These are phyloP conservation scores for Papiliotrema laurentii DNA, from an alignment of 1,284 basidiomycete genomes.

Conservation along the genomic window DNA sequence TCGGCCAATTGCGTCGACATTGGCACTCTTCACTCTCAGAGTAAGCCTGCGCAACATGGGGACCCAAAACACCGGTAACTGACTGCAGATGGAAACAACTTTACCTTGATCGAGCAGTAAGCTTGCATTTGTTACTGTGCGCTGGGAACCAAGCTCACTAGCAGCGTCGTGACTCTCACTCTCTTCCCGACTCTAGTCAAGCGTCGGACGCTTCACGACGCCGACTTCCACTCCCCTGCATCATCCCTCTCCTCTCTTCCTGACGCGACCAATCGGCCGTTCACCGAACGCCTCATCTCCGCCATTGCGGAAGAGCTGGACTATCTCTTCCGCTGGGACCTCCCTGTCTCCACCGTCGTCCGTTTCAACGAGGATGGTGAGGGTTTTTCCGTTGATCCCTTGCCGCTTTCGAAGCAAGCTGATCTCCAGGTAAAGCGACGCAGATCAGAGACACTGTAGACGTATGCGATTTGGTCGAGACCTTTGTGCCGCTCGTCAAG, in stretches of 20 bases:
- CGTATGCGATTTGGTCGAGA: constrained; percentile 41
- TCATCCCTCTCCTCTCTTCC: neutral
- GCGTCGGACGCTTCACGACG: neutral
- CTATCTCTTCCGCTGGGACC: constrained; percentile 33
- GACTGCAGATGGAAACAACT: constrained; percentile 36
- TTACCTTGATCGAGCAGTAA: constrained; percentile 45
- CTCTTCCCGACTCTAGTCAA: constrained; percentile 29
- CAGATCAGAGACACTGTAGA: constrained; percentile 44
- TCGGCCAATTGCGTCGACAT: constrained; percentile 42
- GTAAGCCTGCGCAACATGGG: constrained; percentile 12
- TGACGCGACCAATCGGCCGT: constrained; percentile 8
- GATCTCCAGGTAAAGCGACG: constrained; percentile 33
- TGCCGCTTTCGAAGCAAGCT: neutral
- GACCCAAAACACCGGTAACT: constrained; percentile 1
- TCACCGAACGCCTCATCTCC: constrained; percentile 17
- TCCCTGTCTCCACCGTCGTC: constrained; percentile 41
- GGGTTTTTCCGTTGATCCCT: neutral
- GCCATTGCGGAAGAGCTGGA: constrained; percentile 30
- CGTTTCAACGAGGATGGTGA: constrained; percentile 46
- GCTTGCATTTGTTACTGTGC: too few relatives aligned
- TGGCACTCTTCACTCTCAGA: constrained; percentile 46
- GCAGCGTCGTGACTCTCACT: constrained; percentile 36
- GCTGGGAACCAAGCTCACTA: constrained; percentile 3
- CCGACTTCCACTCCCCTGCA: neutral
- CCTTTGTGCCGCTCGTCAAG: constrained; percentile 44